A percentile compares a stretch with the other conserved stretches of the same genome.
Conservation (phyloP, 306 rosid species). For the Dicorynia guianensis region DNA sequence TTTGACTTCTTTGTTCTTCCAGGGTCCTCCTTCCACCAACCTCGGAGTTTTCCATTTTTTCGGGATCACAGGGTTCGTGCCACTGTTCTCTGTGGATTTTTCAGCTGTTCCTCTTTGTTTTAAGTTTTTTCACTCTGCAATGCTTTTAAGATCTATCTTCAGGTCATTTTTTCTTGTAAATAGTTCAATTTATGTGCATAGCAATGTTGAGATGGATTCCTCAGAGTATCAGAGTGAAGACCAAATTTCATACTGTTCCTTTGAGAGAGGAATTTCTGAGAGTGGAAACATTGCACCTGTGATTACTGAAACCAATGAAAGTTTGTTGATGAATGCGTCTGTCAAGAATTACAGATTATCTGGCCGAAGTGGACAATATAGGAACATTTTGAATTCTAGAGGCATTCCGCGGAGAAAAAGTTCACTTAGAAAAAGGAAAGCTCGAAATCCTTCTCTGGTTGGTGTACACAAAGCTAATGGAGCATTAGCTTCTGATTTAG, state of each 20-base stretch:
- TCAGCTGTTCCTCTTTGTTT: conserved; percentile 77
- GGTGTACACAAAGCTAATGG: conserved; percentile 51
- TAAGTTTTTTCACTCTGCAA: conserved; percentile 50
- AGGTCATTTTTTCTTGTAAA: conserved; percentile 43
- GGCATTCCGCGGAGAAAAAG: conserved; percentile 64
- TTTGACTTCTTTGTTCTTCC: conserved; percentile 34
- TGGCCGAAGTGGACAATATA: conserved; percentile 49
- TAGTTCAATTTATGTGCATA: conserved; percentile 33
- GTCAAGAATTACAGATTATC: conserved; percentile 50
- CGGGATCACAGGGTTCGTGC: conserved; percentile 47
- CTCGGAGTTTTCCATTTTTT: conserved; percentile 66
- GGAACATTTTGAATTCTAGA: conserved; percentile 50
- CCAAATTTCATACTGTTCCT: conserved; percentile 11
- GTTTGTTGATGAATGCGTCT: conserved; percentile 35
- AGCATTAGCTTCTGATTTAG: conserved; percentile 48
- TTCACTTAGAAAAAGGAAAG: conserved; percentile 57
- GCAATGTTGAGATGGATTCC: conserved; percentile 42
- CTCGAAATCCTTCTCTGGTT: conserved; percentile 51
- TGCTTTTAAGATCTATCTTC: conserved; percentile 46
- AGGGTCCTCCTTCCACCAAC: conserved; percentile 53
- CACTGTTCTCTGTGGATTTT: conserved; percentile 72
- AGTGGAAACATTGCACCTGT: conserved; percentile 19
- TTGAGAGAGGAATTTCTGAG: conserved; percentile 29
- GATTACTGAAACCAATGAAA: conserved; percentile 31
- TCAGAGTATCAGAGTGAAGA: conserved; percentile 41